phyloP scores from a whole-genome alignment of 148 eudicot genomes.

The Oxyria digyna region DNA sequence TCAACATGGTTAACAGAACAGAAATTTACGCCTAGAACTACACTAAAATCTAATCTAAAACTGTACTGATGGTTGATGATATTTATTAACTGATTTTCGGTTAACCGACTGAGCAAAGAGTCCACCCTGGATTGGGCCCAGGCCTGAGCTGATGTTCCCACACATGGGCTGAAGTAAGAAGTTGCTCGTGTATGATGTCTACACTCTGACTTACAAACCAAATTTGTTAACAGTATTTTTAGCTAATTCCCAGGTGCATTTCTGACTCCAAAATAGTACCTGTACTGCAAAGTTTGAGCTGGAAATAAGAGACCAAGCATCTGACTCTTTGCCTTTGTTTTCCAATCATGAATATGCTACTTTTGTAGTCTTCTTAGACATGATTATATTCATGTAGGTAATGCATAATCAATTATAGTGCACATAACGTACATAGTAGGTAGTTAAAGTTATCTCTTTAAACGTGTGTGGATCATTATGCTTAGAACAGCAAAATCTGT shows the following conservation, averaged over 20 bases:
- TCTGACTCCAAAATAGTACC: not conserved
- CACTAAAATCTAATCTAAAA: no score
- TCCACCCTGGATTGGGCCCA: slow-evolving; percentile 3
- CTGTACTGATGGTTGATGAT: no score
- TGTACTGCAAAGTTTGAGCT: slow-evolving; percentile 1
- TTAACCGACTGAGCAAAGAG: not conserved
- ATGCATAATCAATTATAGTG: not conserved
- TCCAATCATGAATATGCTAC: not conserved
- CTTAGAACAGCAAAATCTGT: not conserved
- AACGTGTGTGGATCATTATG: not conserved
- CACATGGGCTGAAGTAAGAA: not conserved
- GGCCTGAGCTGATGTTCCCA: not conserved
- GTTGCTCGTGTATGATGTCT: not conserved
- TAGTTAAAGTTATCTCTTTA: not conserved
- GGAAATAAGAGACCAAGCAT: slow-evolving; percentile 4
- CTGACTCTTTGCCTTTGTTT: slow-evolving; percentile 1
- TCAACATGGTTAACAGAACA: no score
- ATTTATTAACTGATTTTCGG: no score
- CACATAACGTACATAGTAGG: not conserved
- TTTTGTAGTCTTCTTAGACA: slow-evolving; percentile 2
- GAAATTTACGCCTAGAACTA: no score
- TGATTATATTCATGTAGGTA: not conserved
- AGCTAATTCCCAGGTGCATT: not conserved
- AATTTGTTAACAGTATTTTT: no score
- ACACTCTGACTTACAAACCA: no score